Percentiles rank a stretch among this genome's conserved stretches.
Evolutionary conservation across 768 basidiomycete species (phyloP).

Genomic region (Flagelloscypha sp.): DNA sequence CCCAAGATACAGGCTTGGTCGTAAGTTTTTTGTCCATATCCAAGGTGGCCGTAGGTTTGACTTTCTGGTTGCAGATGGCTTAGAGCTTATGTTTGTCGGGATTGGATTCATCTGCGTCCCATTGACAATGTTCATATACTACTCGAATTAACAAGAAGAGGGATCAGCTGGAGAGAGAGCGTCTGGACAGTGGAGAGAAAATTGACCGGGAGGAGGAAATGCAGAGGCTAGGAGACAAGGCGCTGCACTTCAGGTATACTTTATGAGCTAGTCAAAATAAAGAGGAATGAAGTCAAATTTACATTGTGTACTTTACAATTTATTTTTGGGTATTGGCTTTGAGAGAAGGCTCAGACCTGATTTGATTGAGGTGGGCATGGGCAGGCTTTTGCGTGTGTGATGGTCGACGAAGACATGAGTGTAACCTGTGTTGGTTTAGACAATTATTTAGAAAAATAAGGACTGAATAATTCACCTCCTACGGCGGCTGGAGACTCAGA

Average conservation of each 20-base stretch:
- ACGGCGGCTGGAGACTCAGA: slow-evolving; percentile 33
- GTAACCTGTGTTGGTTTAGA: too few relatives aligned
- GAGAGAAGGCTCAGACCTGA: too few relatives aligned
- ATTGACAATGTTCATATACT: slow-evolving; percentile 40
- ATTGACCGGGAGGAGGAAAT: slow-evolving; percentile 11
- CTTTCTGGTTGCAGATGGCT: slow-evolving; percentile 33
- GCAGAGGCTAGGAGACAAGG: slow-evolving; percentile 5
- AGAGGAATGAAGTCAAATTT: too few relatives aligned
- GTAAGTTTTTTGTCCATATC: slow-evolving; percentile 28
- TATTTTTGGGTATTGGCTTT: too few relatives aligned
- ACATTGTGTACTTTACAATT: too few relatives aligned
- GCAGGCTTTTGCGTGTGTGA: slow-evolving; percentile 43
- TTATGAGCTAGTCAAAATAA: too few relatives aligned
- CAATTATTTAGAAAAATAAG: too few relatives aligned
- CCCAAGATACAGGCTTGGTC: slow-evolving; percentile 55
- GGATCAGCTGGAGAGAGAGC: slow-evolving; percentile 25
- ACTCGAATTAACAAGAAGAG: slow-evolving; percentile 47
- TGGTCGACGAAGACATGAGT: slow-evolving; percentile 81
- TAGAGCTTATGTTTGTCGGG: slow-evolving; percentile 62
- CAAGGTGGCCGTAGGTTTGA: neutral
- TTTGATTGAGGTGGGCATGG: too few relatives aligned
- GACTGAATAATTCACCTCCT: too few relatives aligned
- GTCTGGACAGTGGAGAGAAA: slow-evolving; percentile 6
- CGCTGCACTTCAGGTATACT: slow-evolving; percentile 9
- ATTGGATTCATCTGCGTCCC: slow-evolving; percentile 52